phyloP scores from a whole-genome alignment of 2,329 filamentous ascomycete species.

The Penicillium freii region DNA sequence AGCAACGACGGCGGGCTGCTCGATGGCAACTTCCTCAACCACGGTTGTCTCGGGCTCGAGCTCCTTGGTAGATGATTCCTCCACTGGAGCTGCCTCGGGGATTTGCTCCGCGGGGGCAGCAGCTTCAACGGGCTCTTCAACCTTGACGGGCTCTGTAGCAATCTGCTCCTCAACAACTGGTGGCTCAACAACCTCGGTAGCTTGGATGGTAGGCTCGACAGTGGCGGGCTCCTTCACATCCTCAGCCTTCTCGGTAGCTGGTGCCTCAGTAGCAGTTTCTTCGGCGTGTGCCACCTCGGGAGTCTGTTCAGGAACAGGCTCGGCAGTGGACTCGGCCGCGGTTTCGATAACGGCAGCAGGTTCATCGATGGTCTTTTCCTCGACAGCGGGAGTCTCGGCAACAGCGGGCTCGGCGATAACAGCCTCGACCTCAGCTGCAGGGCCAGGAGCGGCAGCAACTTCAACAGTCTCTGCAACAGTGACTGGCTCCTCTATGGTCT shows the following conservation, averaged over 20 bases:
- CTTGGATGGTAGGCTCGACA: not conserved
- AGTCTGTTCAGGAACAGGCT: not conserved
- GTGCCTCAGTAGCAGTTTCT: not conserved
- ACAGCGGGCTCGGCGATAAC: not conserved
- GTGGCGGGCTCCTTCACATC: not conserved
- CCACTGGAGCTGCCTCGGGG: not conserved
- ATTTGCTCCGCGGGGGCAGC: not conserved
- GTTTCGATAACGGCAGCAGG: not conserved
- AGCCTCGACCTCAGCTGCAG: not conserved
- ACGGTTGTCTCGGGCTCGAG: not conserved
- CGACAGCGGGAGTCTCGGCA: not conserved
- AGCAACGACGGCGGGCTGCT: not conserved
- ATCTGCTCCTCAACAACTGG: not conserved
- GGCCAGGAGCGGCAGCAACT: not conserved
- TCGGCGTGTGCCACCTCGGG: not conserved
- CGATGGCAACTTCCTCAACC: not conserved
- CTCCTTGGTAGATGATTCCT: conserved; percentile 1
- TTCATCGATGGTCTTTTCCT: not conserved
- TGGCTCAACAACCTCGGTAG: not conserved
- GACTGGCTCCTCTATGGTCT: not conserved
- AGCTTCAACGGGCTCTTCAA: not conserved
- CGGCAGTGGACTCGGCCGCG: not conserved
- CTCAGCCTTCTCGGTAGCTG: not conserved
- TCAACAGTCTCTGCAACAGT: not conserved
- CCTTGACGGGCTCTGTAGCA: not conserved